These are phyloP conservation scores for Tetracladium maxilliforme DNA, from an alignment of 2,329 filamentous ascomycete genomes.

Conservation along the genomic window DNA sequence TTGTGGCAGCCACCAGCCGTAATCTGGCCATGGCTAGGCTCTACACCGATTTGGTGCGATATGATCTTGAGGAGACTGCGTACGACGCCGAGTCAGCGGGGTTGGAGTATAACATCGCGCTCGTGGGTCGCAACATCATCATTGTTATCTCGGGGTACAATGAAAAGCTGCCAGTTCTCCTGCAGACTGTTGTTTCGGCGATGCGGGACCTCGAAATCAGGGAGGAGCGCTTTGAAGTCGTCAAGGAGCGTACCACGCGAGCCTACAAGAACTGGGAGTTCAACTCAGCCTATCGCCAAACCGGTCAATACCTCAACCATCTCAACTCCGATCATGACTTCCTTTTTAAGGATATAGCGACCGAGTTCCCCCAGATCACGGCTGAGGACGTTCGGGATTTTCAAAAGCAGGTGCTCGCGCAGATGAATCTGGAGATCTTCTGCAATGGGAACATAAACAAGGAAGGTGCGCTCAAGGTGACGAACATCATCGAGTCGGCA, in stretches of 20 bases:
- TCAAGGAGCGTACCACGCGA: constrained; percentile 45
- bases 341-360: constrained; percentile 43
- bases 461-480: constrained; percentile 50
- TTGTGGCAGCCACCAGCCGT: constrained; percentile 41
- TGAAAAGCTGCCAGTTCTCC: constrained; percentile 52
- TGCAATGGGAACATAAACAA: constrained; percentile 57
- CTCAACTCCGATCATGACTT: constrained; percentile 41
- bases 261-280: constrained; percentile 47
- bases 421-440: constrained; percentile 49
- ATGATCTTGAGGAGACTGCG: constrained; percentile 49
- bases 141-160: constrained; percentile 50
- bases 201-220: constrained; percentile 46
- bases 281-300: constrained; percentile 49
- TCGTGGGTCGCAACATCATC: constrained; percentile 31
- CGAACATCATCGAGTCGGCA: constrained; percentile 41
- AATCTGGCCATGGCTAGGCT: constrained; percentile 40
- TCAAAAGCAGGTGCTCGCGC: constrained; percentile 42
- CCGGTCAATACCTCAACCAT: constrained; percentile 44
- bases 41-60: constrained; percentile 47
- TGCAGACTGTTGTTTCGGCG: constrained; percentile 48
- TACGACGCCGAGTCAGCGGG: constrained; percentile 50
- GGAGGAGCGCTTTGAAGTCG: constrained; percentile 47
- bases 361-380: constrained; percentile 41
- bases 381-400: constrained; percentile 43
- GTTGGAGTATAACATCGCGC: constrained; percentile 1